Base-by-base conservation (phyloP, 176 grass and related monocot genomes). In the Lolium multiflorum region DNA sequence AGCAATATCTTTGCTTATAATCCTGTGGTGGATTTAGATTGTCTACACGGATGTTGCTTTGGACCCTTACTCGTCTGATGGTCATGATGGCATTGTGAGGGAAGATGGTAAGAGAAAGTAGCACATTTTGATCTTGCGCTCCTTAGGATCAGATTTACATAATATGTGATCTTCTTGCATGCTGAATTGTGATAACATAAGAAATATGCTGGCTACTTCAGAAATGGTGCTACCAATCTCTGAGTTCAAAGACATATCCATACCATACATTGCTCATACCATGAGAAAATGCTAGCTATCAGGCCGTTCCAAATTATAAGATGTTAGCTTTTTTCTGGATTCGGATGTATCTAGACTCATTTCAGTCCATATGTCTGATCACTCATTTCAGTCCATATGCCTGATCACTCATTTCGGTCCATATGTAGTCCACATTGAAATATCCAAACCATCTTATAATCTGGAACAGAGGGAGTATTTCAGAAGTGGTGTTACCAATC, bases 11-110 rank as follows among this genome's bases (percentile, higher is more conserved):
- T 46, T 87, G 2, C 76, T 71, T 60, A 7, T 60, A 80, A 58
- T 28, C 12, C 28, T 72, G 79, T 83, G 14, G 2, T 0, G 39
- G 55, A 22, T 84, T 70, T 83, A 96, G 97, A 91, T 96, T 75
- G 91, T 99, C 47, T 99, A 94, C 82, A 99, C 97, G 15, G 97
- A 99, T 73, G 94, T 99, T 76, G 94, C 97, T 9, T 87, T 99
- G 89, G 97, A 99, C 78, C 97, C 97, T 71, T 99, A 99, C 87
- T 96, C 94, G 48, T 99, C 97, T 70, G 97, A 99, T 83, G 97
- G 97, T 26, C 97, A 99, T 83, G 97, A 99, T 94, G 94, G 97
- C 58, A 99, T 99, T 50, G 94, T 99, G 74, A 91, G 94, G 71
- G 94, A 94, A 91, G 97, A 96, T 94, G 97, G 97, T 99, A 93